Percentiles rank a stretch among this genome's conserved stretches.
Evolutionary conservation across 2,329 filamentous ascomycete genomes (phyloP).

Genomic region (Hypoxylon sp.): DNA sequence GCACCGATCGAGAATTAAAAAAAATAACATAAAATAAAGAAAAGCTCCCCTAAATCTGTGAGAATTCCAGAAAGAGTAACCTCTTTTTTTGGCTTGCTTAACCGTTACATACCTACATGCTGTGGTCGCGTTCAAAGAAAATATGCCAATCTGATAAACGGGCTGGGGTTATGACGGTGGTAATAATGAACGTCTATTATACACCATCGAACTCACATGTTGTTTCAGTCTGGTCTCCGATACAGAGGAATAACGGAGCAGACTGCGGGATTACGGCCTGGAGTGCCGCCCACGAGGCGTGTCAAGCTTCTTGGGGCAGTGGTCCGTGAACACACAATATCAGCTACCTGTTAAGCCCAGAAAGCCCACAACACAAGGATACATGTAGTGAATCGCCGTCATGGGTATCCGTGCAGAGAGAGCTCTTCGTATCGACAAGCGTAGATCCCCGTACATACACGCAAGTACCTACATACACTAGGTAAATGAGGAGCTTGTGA

Average conservation of each 20-base stretch:
- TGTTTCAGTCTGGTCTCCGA: slow-evolving; percentile 36
- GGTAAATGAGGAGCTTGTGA: not conserved
- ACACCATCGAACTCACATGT: slow-evolving; percentile 18
- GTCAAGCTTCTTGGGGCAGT: slow-evolving; percentile 32
- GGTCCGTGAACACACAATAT: slow-evolving; percentile 32
- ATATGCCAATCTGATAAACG: slow-evolving; percentile 17
- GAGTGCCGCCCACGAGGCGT: slow-evolving; percentile 30
- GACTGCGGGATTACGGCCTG: slow-evolving; percentile 45
- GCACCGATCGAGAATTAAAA: slow-evolving; percentile 11
- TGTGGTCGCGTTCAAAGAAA: slow-evolving; percentile 9
- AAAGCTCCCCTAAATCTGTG: slow-evolving; percentile 17
- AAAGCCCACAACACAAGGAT: slow-evolving; percentile 13
- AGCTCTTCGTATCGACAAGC: slow-evolving; percentile 37
- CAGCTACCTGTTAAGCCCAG: not conserved
- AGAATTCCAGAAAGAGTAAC: slow-evolving; percentile 34
- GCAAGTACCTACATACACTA: slow-evolving; percentile 13
- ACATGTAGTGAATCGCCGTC: slow-evolving; percentile 36
- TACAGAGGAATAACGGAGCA: slow-evolving; percentile 31
- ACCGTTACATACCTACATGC: slow-evolving; percentile 1
- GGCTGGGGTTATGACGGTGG: slow-evolving; percentile 5
- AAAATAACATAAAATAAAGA: no score
- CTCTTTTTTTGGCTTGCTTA: slow-evolving; percentile 27
- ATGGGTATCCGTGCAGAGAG: slow-evolving; percentile 31
- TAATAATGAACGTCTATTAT: slow-evolving; percentile 31
- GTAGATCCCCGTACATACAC: slow-evolving; percentile 37